phyloP scores from a whole-genome alignment of 768 basidiomycete species.

The Tulasnella sp. region DNA sequence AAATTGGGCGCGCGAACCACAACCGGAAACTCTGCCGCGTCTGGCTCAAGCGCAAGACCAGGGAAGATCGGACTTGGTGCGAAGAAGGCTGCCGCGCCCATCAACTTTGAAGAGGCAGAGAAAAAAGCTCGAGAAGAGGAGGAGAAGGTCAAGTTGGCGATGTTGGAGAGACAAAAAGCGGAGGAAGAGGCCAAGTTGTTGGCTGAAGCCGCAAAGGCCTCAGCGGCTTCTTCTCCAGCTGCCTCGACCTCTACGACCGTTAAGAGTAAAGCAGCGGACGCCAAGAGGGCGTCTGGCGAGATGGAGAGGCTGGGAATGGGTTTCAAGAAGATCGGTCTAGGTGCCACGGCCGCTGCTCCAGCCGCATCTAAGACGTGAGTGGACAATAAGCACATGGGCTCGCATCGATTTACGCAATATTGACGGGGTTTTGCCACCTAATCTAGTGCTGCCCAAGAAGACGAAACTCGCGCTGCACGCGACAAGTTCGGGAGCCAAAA shows the following conservation, averaged over 20 bases:
- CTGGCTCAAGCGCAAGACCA: slow-evolving; percentile 37
- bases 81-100: slow-evolving; percentile 70
- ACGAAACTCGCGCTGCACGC: slow-evolving; percentile 73
- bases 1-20: slow-evolving; percentile 43
- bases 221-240: slow-evolving; percentile 34
- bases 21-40: slow-evolving; percentile 33
- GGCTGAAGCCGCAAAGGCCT: slow-evolving; percentile 35
- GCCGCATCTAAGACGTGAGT: slow-evolving; percentile 45
- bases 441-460: slow-evolving; percentile 37
- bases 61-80: slow-evolving; percentile 79
- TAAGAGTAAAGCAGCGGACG: slow-evolving; percentile 31
- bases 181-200: slow-evolving; percentile 58
- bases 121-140: slow-evolving; percentile 86
- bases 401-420: background rate
- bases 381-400: slow-evolving; percentile 28
- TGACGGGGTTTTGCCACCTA: slow-evolving; percentile 28
- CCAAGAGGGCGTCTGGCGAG: slow-evolving; percentile 43
- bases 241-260: background rate
- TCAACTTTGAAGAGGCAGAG: slow-evolving; percentile 95
- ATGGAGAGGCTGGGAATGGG: slow-evolving; percentile 60
- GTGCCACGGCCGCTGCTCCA: slow-evolving; percentile 60
- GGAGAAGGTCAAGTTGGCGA: slow-evolving; percentile 84
- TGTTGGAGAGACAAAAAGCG: slow-evolving; percentile 82
- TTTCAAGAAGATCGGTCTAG: slow-evolving; percentile 78
- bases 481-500: slow-evolving; percentile 92